Conservation (phyloP, 306 rosid species). For the Oemleria cerasiformis region DNA sequence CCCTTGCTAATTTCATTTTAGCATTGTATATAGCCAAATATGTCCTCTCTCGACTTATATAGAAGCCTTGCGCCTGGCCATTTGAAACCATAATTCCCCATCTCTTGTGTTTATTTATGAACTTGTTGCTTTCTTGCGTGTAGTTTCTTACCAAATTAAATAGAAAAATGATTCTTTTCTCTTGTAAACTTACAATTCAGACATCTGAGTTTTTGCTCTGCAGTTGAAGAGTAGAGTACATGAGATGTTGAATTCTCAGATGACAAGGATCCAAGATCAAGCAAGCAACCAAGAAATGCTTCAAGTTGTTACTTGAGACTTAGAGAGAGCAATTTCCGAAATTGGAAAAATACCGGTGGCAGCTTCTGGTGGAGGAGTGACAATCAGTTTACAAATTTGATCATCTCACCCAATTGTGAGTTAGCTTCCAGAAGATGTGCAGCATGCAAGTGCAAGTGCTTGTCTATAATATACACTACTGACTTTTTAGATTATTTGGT, state of each 20-base stretch:
- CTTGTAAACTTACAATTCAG: neutral
- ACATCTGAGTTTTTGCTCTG: slow-evolving; percentile 20
- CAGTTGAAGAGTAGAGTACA: slow-evolving; percentile 72
- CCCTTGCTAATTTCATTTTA: neutral
- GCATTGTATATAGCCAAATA: neutral
- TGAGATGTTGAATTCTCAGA: slow-evolving; percentile 66
- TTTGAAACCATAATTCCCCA: neutral
- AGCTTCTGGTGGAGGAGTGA: slow-evolving; percentile 1
- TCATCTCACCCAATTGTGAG: neutral
- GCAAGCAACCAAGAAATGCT: slow-evolving; percentile 22
- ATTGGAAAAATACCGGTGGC: neutral
- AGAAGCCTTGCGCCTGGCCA: neutral
- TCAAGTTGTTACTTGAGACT: slow-evolving; percentile 6
- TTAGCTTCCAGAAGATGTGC: neutral
- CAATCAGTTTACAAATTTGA: neutral
- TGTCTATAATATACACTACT: neutral
- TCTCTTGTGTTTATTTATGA: neutral
- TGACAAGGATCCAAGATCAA: slow-evolving; percentile 45
- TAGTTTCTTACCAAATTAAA: neutral
- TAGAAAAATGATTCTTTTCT: neutral
- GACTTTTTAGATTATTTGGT: neutral
- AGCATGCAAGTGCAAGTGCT: neutral
- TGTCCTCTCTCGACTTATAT: neutral
- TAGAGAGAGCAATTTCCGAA: neutral
- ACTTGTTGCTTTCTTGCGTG: neutral